Conservation (phyloP, 2,329 filamentous ascomycete genomes). For the Gaeumannomyces tritici region DNA sequence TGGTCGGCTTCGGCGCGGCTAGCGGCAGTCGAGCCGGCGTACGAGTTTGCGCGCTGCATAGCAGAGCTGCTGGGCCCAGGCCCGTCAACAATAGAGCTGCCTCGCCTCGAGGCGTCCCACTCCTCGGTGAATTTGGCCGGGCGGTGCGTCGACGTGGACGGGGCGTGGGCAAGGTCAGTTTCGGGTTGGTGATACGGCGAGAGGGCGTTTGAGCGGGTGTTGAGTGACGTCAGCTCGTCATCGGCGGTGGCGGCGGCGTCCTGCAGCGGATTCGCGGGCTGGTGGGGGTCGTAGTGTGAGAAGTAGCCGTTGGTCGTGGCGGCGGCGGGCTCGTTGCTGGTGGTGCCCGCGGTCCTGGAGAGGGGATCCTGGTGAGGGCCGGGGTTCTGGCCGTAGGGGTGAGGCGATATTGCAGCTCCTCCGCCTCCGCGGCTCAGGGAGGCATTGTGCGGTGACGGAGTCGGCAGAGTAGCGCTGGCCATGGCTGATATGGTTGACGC, state of each 20-base stretch:
- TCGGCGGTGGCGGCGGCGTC: slow-evolving; percentile 6
- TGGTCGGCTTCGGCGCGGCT: slow-evolving; percentile 17
- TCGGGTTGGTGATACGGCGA: slow-evolving; percentile 10
- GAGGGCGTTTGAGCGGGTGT: slow-evolving; percentile 23
- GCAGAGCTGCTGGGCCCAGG: slow-evolving; percentile 4
- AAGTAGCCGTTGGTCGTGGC: slow-evolving; percentile 17
- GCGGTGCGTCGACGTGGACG: slow-evolving; percentile 12
- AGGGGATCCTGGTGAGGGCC: neutral
- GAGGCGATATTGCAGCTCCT: neutral
- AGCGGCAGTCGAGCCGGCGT: slow-evolving; percentile 41
- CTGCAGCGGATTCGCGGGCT: slow-evolving; percentile 5
- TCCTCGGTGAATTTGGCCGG: slow-evolving; percentile 56
- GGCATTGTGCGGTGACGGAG: neutral
- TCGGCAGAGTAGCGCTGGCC: neutral
- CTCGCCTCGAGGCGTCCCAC: slow-evolving; percentile 60
- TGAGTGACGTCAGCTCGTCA: slow-evolving; percentile 24
- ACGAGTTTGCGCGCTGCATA: slow-evolving; percentile 54
- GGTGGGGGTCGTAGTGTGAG: slow-evolving; percentile 15
- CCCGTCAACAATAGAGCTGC: slow-evolving; percentile 50
- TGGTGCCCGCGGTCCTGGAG: neutral
- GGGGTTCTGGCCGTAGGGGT: neutral
- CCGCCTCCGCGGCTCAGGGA: neutral
- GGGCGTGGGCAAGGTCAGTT: slow-evolving; percentile 13
- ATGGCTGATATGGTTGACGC: slow-evolving; percentile 3
- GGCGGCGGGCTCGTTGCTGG: neutral